Evolutionary conservation across 805 yeast species (phyloP).

Genomic region (Saccharomyces paradoxus): DNA sequence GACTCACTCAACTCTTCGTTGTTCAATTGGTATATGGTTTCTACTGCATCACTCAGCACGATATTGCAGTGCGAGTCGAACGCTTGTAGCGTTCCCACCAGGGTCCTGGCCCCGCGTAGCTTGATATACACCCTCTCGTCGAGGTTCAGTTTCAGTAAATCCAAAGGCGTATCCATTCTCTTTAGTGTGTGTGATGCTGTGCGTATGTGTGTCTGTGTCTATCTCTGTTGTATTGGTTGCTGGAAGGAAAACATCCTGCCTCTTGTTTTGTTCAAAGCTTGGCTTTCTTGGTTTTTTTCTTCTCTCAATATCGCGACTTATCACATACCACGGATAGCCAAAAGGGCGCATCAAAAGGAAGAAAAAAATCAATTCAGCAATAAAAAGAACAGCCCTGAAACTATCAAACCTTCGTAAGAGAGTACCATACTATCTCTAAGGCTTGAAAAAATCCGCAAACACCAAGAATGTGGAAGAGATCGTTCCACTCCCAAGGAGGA

Average conservation of each 20-base stretch:
- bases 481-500: conserved; percentile 8
- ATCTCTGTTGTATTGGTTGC: neutral
- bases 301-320: neutral
- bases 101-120: conserved; percentile 88
- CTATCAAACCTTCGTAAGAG: neutral
- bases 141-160: conserved; percentile 71
- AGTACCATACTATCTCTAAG: neutral
- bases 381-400: neutral
- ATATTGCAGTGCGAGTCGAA: conserved; percentile 95
- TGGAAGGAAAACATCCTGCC: neutral
- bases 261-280: neutral
- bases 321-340: neutral
- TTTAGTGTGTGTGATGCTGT: neutral
- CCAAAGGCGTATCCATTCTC: conserved; percentile 67
- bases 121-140: conserved; percentile 85
- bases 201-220: neutral
- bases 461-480: neutral
- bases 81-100: conserved; percentile 83
- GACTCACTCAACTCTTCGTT: conserved; percentile 39
- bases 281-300: neutral
- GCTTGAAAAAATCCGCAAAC: neutral
- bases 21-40: conserved; percentile 57
- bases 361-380: neutral
- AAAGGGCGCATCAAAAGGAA: too few species aligned
- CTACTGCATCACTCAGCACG: conserved; percentile 88